A percentile compares a stretch with the other conserved stretches of the same genome.
Evolutionary conservation across 441 rosid species (phyloP).

Genomic region (Raphanus hybrid): DNA sequence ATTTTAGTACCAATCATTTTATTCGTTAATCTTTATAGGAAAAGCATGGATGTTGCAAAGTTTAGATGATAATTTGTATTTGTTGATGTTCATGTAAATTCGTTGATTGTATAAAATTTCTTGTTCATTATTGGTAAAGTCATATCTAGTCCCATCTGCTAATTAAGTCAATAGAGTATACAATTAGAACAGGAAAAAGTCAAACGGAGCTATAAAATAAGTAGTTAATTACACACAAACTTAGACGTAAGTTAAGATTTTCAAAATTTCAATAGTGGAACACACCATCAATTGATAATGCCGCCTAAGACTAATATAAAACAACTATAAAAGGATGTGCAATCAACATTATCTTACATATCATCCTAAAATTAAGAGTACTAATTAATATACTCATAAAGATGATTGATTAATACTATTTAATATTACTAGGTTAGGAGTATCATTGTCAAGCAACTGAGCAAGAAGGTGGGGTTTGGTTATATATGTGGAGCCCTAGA

Average conservation of each 20-base stretch:
- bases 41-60: conserved; percentile 24
- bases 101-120: background rate
- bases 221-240: conserved; percentile 6
- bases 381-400: background rate
- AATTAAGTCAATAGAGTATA: conserved; percentile 20
- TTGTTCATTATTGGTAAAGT: background rate
- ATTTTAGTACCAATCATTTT: conserved; percentile 35
- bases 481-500: conserved; percentile 37
- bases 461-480: conserved; percentile 25
- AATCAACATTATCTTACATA: conserved; percentile 22
- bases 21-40: conserved; percentile 16
- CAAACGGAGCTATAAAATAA: conserved; percentile 1
- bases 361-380: background rate
- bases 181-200: background rate
- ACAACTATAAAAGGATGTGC: conserved; percentile 1
- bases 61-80: background rate
- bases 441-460: conserved; percentile 27
- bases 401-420: background rate
- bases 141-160: background rate
- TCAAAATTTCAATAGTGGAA: conserved; percentile 9
- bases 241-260: conserved; percentile 12
- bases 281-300: conserved; percentile 4
- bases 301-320: background rate
- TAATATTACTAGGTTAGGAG: background rate
- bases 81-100: conserved; percentile 15